Conservation (phyloP, 345 rosid species). For the Hibiscus syriacus region DNA sequence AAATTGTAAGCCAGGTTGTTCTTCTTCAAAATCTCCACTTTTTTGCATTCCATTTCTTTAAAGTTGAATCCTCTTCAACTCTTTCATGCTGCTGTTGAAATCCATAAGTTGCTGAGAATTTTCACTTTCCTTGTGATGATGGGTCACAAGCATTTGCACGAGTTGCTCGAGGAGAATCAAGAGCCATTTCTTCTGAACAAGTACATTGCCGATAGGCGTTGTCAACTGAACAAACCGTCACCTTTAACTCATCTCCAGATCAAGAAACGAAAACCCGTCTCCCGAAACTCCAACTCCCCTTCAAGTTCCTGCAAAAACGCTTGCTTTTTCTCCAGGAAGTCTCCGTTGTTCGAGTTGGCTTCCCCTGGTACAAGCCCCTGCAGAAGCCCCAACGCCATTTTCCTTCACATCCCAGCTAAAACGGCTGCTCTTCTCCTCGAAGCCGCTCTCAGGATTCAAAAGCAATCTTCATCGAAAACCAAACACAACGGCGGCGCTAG, state of each 20-base stretch:
- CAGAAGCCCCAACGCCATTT: conserved; percentile 39
- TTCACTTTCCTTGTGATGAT: conserved; percentile 22
- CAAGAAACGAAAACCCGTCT: conserved; percentile 52
- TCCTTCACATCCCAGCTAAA: conserved; percentile 62
- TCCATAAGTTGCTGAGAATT: no score
- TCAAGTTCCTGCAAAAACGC: conserved; percentile 51
- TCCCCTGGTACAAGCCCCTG: conserved; percentile 40
- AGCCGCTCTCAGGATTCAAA: conserved; percentile 75
- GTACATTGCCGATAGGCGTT: conserved; percentile 54
- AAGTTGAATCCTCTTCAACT: conserved; percentile 52
- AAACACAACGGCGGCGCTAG: conserved; percentile 22
- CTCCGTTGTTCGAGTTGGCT: conserved; percentile 54
- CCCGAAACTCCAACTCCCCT: conserved; percentile 36
- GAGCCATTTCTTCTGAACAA: conserved; percentile 71
- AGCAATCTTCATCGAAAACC: conserved; percentile 29
- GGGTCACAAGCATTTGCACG: conserved; percentile 53
- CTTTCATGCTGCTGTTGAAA: conserved; percentile 4
- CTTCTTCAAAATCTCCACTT: conserved; percentile 13
- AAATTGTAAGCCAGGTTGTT: conserved; percentile 1
- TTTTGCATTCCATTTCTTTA: conserved; percentile 2
- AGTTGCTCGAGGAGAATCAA: conserved; percentile 75
- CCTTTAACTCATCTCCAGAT: conserved; percentile 31
- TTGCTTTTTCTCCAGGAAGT: conserved; percentile 65
- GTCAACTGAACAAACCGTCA: conserved; percentile 28
- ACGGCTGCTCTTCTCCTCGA: conserved; percentile 67